Evolutionary conservation across 192 early-diverging fungal genomes (phyloP).

Genomic region (Coemansia sp.): DNA sequence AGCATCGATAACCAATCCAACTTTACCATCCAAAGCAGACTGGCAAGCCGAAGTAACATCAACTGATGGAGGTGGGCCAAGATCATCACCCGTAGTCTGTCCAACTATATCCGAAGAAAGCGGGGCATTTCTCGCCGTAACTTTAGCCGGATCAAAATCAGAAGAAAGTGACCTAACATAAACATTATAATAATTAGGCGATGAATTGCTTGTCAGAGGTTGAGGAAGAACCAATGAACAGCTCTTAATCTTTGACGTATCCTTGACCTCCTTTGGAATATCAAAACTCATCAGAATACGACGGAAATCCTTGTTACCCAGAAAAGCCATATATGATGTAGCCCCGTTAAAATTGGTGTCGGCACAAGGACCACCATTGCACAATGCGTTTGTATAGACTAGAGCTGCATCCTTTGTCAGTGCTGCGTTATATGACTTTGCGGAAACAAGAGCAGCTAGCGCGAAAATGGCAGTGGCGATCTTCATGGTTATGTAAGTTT

Average conservation of each 20-base stretch:
- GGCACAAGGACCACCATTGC: conserved; percentile 12
- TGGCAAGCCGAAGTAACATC: conserved; percentile 26
- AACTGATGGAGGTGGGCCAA: conserved; percentile 7
- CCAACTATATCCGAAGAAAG: conserved; percentile 1
- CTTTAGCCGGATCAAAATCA: conserved; percentile 15
- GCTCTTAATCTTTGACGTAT: conserved; percentile 9
- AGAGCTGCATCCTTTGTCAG: conserved; percentile 29
- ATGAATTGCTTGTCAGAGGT: not conserved
- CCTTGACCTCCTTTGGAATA: conserved; percentile 4
- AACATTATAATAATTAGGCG: conserved; percentile 16
- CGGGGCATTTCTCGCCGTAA: conserved; percentile 21
- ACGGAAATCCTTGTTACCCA: conserved; percentile 26
- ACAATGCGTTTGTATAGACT: conserved; percentile 22
- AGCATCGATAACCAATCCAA: conserved; percentile 17
- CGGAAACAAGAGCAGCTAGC: conserved; percentile 5
- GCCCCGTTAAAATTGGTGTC: conserved; percentile 18
- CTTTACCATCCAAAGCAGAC: conserved; percentile 9
- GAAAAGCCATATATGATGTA: conserved; percentile 19
- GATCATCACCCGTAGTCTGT: conserved; percentile 10
- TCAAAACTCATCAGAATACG: conserved; percentile 36
- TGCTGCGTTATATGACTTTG: conserved; percentile 5
- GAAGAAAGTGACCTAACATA: conserved; percentile 1
- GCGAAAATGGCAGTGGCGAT: conserved; percentile 2
- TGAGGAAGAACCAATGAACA: conserved; percentile 19
- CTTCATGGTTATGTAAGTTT: conserved; percentile 12